A percentile compares a stretch with the other conserved stretches of the same genome.
Conservation (phyloP, 371 early-diverging fungal genomes). For the Capillidium rhysosporum region DNA sequence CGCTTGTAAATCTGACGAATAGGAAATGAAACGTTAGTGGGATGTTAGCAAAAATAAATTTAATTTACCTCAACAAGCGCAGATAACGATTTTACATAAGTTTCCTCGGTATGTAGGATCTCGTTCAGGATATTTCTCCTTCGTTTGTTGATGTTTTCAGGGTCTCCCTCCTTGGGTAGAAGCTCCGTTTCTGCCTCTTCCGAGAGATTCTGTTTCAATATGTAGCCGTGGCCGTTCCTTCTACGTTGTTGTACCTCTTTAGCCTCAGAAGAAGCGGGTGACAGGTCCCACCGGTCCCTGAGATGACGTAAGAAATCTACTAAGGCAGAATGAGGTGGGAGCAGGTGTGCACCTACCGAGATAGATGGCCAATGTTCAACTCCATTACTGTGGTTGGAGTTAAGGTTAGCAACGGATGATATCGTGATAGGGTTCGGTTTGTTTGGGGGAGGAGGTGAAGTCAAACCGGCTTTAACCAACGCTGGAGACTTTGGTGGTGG, state of each 20-base stretch:
- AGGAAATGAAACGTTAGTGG: too few relatives aligned
- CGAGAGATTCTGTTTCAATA: too few relatives aligned
- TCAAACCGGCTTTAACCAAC: too few relatives aligned
- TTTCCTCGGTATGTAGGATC: conserved; percentile 53
- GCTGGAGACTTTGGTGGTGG: conserved; percentile 18
- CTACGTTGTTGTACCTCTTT: conserved; percentile 15
- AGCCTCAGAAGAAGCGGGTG: conserved; percentile 21
- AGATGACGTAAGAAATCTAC: conserved; percentile 24
- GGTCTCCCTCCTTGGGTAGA: conserved; percentile 9
- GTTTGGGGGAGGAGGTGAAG: too few relatives aligned
- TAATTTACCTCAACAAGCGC: conserved; percentile 19
- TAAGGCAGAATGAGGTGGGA: not conserved
- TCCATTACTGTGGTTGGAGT: conserved; percentile 9
- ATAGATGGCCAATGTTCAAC: not conserved
- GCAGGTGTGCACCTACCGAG: not conserved
- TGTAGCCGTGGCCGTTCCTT: conserved; percentile 8
- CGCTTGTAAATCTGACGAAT: conserved; percentile 11
- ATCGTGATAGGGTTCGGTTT: too few relatives aligned
- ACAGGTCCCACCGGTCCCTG: conserved; percentile 40
- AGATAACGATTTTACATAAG: conserved; percentile 46
- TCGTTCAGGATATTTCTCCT: conserved; percentile 30
- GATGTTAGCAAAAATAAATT: too few relatives aligned
- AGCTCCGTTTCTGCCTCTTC: conserved; percentile 8
- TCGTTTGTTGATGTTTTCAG: conserved; percentile 8
- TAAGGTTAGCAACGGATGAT: too few relatives aligned